Percentiles rank a stretch among this genome's conserved stretches.
Conservation (phyloP, 495 filamentous ascomycete species). For the Neurospora africana region DNA sequence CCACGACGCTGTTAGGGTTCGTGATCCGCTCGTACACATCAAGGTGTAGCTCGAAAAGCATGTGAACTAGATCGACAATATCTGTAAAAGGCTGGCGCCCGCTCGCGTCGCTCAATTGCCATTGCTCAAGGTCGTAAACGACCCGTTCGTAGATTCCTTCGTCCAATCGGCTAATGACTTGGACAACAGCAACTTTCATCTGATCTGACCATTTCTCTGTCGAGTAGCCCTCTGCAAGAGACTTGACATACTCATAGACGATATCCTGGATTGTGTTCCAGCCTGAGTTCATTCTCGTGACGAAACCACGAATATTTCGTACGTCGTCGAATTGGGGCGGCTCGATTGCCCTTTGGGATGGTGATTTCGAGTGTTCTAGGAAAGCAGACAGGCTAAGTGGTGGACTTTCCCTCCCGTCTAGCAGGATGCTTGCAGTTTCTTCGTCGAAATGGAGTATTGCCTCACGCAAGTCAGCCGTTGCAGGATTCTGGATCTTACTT, state of each 20-base stretch:
- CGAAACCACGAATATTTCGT: conserved; percentile 47
- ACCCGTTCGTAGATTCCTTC: conserved; percentile 53
- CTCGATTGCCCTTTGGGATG: conserved; percentile 39
- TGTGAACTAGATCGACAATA: conserved; percentile 54
- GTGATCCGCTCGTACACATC: conserved; percentile 73
- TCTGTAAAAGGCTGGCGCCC: conserved; percentile 11
- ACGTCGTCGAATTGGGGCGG: conserved; percentile 45
- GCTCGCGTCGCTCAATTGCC: conserved; percentile 16
- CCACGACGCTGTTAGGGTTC: conserved; percentile 60
- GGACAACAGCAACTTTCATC: conserved; percentile 59
- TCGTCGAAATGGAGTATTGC: conserved; percentile 32
- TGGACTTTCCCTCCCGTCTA: conserved; percentile 32
- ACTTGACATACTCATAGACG: conserved; percentile 53
- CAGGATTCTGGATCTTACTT: conserved; percentile 26
- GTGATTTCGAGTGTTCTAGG: conserved; percentile 64
- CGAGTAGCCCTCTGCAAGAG: conserved; percentile 52
- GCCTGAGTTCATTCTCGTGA: conserved; percentile 38
- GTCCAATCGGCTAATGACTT: conserved; percentile 57
- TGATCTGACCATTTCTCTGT: conserved; percentile 57
- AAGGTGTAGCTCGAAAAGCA: conserved; percentile 79
- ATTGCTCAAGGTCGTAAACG: conserved; percentile 30
- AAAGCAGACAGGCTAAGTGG: conserved; percentile 55
- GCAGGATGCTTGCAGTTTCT: conserved; percentile 28
- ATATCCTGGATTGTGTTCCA: conserved; percentile 54
- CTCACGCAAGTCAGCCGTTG: conserved; percentile 32